A percentile compares a stretch with the other conserved stretches of the same genome.
phyloP scores from a whole-genome alignment of 352 stramenopile species.

The Pythium volutum region DNA sequence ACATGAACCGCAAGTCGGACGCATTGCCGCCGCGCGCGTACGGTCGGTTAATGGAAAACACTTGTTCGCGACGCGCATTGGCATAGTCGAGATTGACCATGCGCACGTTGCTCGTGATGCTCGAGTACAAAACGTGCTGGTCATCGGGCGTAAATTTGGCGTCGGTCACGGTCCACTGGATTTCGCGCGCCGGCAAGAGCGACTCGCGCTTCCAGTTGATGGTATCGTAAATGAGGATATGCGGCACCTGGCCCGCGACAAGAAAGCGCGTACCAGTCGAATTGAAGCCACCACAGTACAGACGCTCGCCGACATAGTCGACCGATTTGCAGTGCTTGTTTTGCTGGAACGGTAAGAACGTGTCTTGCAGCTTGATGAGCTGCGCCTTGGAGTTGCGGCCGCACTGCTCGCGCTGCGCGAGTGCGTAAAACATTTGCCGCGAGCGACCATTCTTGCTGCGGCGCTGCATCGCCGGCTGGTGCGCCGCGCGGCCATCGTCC shows the following conservation, averaged over 20 bases:
- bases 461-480: constrained; percentile 24
- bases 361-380: constrained; percentile 71
- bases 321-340: constrained; percentile 75
- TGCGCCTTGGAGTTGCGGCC: constrained; percentile 58
- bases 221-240: constrained; percentile 77
- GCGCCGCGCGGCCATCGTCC: constrained; percentile 15
- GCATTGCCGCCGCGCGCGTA: neutral
- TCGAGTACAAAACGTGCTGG: constrained; percentile 71
- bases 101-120: constrained; percentile 78
- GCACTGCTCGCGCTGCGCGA: constrained; percentile 67
- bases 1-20: constrained; percentile 4
- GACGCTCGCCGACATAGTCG: constrained; percentile 60
- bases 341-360: constrained; percentile 77
- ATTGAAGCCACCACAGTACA: constrained; percentile 83
- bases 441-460: constrained; percentile 27
- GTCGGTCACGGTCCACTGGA: constrained; percentile 83
- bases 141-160: constrained; percentile 80
- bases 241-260: constrained; percentile 56
- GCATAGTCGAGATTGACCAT: constrained; percentile 71
- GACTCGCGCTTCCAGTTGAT: constrained; percentile 54
- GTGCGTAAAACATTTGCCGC: constrained; percentile 52
- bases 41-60: constrained; percentile 40
- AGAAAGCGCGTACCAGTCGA: constrained; percentile 66
- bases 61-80: constrained; percentile 43
- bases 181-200: constrained; percentile 56